Conservation (phyloP, 306 rosid species). For the Bauhinia variegata region DNA sequence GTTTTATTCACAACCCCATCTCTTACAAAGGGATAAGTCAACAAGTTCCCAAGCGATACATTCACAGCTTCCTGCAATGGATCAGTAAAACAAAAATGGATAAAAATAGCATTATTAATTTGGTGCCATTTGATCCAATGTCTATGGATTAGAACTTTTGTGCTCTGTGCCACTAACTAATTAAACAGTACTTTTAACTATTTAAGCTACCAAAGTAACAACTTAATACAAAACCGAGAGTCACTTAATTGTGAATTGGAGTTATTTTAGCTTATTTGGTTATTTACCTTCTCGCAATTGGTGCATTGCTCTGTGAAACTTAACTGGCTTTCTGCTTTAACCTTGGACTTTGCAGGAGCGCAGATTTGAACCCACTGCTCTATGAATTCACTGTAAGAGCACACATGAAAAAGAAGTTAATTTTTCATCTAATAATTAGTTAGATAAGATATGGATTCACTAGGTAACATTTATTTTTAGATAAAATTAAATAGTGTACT, state of each 20-base stretch:
- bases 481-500: too few relatives aligned
- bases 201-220: too few relatives aligned
- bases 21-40: conserved; percentile 87
- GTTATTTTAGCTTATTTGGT: not conserved
- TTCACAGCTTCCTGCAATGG: conserved; percentile 88
- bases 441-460: too few relatives aligned
- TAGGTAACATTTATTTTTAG: too few relatives aligned
- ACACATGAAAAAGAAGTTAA: not conserved
- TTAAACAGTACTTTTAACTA: too few relatives aligned
- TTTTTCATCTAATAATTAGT: conserved; percentile 3
- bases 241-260: too few relatives aligned
- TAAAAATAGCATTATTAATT: too few relatives aligned
- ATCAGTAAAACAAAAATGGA: not conserved
- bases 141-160: not conserved
- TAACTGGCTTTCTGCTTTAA: conserved; percentile 42
- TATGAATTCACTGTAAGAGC: conserved; percentile 74
- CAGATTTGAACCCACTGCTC: conserved; percentile 93
- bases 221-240: too few relatives aligned
- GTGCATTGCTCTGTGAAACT: conserved; percentile 76
- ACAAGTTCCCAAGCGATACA: conserved; percentile 78
- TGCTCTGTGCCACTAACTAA: not conserved
- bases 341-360: conserved; percentile 65
- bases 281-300: conserved; percentile 77
- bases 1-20: conserved; percentile 58
- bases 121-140: not conserved